phyloP scores from a whole-genome alignment of 257 asterid species.

The Nicotiana noctiflora region DNA sequence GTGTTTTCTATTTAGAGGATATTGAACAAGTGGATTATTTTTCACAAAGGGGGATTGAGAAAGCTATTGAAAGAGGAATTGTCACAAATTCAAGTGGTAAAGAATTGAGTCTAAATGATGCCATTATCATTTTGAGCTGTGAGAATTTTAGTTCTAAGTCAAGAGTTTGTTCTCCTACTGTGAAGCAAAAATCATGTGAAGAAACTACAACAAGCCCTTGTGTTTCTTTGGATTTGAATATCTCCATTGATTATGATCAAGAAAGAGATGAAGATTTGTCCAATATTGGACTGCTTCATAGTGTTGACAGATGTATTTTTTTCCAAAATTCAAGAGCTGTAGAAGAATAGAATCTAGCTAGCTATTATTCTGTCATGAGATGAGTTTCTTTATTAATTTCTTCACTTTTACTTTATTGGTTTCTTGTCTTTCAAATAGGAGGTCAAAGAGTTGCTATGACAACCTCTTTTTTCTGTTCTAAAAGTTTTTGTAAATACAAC shows the following conservation, averaged over 20 bases:
- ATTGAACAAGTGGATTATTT: slow-evolving; percentile 43
- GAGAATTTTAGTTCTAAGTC: slow-evolving; percentile 40
- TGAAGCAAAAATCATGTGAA: slow-evolving; percentile 16
- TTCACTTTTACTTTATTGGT: neutral
- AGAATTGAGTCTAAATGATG: slow-evolving; percentile 52
- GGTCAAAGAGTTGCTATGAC: neutral
- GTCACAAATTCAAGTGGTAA: slow-evolving; percentile 33
- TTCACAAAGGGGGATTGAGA: slow-evolving; percentile 37
- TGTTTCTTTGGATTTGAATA: slow-evolving; percentile 53
- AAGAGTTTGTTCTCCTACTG: slow-evolving; percentile 38
- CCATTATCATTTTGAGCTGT: slow-evolving; percentile 55
- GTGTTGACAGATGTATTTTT: slow-evolving; percentile 44
- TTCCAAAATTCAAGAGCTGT: slow-evolving; percentile 21
- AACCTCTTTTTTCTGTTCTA: neutral
- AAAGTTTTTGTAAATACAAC: neutral
- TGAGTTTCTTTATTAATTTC: neutral
- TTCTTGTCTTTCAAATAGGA: neutral
- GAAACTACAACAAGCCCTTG: slow-evolving; percentile 4
- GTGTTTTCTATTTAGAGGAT: slow-evolving; percentile 63
- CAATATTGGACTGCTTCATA: slow-evolving; percentile 42
- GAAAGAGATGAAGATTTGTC: slow-evolving; percentile 5
- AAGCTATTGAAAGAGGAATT: slow-evolving; percentile 56
- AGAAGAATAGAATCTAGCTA: neutral
- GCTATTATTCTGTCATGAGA: neutral
- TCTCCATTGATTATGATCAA: slow-evolving; percentile 20